A percentile compares a stretch with the other conserved stretches of the same genome.
These are phyloP conservation scores for Boletus bicolor DNA, from an alignment of 768 basidiomycete genomes.

Conservation along the genomic window DNA sequence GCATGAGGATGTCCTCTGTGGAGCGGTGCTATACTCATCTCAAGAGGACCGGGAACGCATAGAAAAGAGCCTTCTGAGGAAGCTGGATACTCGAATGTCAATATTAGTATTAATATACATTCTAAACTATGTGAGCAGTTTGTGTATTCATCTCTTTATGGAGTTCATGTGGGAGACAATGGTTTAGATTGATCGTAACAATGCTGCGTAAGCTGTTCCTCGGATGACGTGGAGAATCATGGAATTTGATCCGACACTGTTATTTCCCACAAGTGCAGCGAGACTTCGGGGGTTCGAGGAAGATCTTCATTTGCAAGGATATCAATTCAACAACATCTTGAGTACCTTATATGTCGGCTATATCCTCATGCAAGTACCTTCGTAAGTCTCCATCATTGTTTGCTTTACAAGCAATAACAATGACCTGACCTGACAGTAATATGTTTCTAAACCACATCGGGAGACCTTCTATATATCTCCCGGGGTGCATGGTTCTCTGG, in stretches of 20 bases:
- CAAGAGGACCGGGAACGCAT: slow-evolving; percentile 31
- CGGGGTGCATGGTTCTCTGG: slow-evolving; percentile 68
- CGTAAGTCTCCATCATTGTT: slow-evolving; percentile 39
- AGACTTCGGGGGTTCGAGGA: slow-evolving; percentile 68
- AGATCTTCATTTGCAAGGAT: slow-evolving; percentile 59
- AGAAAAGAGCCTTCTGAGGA: slow-evolving; percentile 42
- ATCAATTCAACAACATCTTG: slow-evolving; percentile 64
- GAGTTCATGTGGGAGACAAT: neutral
- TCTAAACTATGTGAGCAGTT: slow-evolving; percentile 32
- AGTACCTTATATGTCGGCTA: slow-evolving; percentile 71
- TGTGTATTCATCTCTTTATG: neutral
- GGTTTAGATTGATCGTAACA: slow-evolving; percentile 65
- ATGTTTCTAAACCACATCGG: slow-evolving; percentile 68
- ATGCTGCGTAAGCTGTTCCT: slow-evolving; percentile 49
- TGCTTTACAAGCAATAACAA: neutral
- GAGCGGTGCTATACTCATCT: neutral
- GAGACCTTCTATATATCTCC: slow-evolving; percentile 65
- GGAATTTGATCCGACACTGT: neutral
- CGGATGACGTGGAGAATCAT: neutral
- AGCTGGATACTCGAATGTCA: slow-evolving; percentile 34
- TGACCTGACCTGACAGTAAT: slow-evolving; percentile 43
- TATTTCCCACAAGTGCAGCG: slow-evolving; percentile 50
- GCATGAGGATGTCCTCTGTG: neutral
- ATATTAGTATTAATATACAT: slow-evolving; percentile 36
- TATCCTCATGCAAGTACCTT: slow-evolving; percentile 77